Conservation (phyloP, 345 rosid genomes). For the Euphorbia lathyris region DNA sequence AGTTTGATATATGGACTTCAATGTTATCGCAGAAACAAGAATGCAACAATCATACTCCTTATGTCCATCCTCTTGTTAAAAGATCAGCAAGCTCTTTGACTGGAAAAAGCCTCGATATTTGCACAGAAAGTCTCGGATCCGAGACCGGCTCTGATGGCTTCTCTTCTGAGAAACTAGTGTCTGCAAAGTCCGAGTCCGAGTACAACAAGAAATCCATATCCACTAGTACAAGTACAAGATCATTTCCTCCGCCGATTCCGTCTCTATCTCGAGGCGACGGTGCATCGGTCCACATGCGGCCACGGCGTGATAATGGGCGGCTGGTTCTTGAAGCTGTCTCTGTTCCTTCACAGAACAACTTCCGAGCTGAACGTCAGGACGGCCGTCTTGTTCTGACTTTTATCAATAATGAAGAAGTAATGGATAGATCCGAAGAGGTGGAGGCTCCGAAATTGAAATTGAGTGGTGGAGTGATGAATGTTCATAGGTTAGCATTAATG, state of each 20-base stretch:
- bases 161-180: slow-evolving; percentile 34
- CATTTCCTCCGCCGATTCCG: slow-evolving; percentile 82
- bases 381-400: slow-evolving; percentile 94
- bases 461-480: slow-evolving; percentile 33
- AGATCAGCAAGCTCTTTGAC: slow-evolving; percentile 59
- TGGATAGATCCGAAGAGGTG: too few relatives aligned
- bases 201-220: slow-evolving; percentile 31
- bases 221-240: slow-evolving; percentile 27
- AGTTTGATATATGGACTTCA: slow-evolving; percentile 59
- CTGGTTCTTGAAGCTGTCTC: slow-evolving; percentile 89
- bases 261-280: slow-evolving; percentile 56
- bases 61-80: slow-evolving; percentile 68
- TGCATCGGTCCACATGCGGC: slow-evolving; percentile 54
- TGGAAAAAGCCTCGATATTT: slow-evolving; percentile 74
- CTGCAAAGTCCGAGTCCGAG: slow-evolving; percentile 20
- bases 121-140: slow-evolving; percentile 99
- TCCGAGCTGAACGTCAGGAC: slow-evolving; percentile 68
- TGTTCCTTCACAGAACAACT: slow-evolving; percentile 60
- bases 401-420: slow-evolving; percentile 18
- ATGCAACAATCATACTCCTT: slow-evolving; percentile 43
- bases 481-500: slow-evolving; percentile 53
- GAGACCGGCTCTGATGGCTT: slow-evolving; percentile 91
- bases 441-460: slow-evolving; percentile 40
- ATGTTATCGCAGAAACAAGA: slow-evolving; percentile 48
- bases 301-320: slow-evolving; percentile 78